A percentile compares a stretch with the other conserved stretches of the same genome.
phyloP scores from a whole-genome alignment of 1,284 basidiomycete genomes.

The Leccinum ponderosum region DNA sequence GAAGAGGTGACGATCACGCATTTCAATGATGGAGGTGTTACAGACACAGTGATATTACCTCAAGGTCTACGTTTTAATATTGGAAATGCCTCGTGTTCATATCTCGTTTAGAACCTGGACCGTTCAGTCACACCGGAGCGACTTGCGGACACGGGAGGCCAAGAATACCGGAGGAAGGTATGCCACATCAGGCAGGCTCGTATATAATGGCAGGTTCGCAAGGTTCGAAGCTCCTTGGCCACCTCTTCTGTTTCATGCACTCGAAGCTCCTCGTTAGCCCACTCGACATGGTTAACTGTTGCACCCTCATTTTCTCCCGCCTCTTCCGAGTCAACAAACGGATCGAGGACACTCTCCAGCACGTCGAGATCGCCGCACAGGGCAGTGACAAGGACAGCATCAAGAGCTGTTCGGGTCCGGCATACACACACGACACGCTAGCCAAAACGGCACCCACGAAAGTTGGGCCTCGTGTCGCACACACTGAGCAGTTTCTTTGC shows the following conservation, averaged over 20 bases:
- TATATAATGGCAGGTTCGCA: slow-evolving; percentile 24
- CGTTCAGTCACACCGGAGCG: slow-evolving; percentile 19
- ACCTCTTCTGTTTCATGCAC: slow-evolving; percentile 24
- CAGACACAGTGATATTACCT: slow-evolving; percentile 34
- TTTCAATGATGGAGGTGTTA: slow-evolving; percentile 29
- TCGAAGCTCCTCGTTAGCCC: slow-evolving; percentile 24
- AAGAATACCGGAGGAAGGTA: slow-evolving; percentile 19
- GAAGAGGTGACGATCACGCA: slow-evolving; percentile 34
- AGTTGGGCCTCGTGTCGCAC: slow-evolving; percentile 36
- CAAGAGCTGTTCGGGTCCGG: slow-evolving; percentile 38
- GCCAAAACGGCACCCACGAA: slow-evolving; percentile 22
- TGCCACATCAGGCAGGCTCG: slow-evolving; percentile 16
- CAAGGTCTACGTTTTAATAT: slow-evolving; percentile 28
- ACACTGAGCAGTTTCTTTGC: slow-evolving; percentile 37
- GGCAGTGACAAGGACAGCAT: slow-evolving; percentile 25
- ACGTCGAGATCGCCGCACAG: slow-evolving; percentile 27
- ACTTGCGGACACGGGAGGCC: slow-evolving; percentile 12
- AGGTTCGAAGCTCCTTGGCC: slow-evolving; percentile 10
- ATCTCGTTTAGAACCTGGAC: slow-evolving; percentile 17
- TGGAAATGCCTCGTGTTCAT: slow-evolving; percentile 26
- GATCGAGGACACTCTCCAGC: slow-evolving; percentile 19
- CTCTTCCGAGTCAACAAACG: slow-evolving; percentile 19
- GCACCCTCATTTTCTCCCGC: slow-evolving; percentile 20
- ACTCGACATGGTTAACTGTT: slow-evolving; percentile 30
- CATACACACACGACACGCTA: slow-evolving; percentile 30